These are phyloP conservation scores for Yamagishiella unicocca DNA, from an alignment of 139 green algal genomes.

Conservation along the genomic window DNA sequence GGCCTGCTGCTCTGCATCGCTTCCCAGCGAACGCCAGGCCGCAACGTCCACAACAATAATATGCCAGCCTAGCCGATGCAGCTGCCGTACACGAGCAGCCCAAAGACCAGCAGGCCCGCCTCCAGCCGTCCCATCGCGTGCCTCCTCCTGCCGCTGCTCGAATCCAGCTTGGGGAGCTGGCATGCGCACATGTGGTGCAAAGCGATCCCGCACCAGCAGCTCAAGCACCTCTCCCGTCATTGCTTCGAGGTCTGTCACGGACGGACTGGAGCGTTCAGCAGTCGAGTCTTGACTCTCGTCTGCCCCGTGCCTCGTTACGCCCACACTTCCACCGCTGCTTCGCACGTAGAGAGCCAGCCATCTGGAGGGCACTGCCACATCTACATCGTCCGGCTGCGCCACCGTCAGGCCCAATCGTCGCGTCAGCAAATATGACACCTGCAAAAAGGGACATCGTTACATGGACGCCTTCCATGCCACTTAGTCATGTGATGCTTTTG, in stretches of 20 bases:
- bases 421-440: constrained; percentile 29
- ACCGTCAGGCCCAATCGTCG: constrained; percentile 30
- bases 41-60: constrained; percentile 29
- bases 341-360: constrained; percentile 37
- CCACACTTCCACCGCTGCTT: background rate
- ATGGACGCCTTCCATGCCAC: too few species aligned
- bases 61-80: constrained; percentile 31
- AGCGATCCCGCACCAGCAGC: constrained; percentile 19
- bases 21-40: background rate
- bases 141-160: background rate
- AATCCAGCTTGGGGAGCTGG: too few species aligned
- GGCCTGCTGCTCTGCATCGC: constrained; percentile 10
- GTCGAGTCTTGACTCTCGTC: too few species aligned
- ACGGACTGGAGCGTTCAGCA: too few species aligned
- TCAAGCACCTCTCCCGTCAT: background rate
- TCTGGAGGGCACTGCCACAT: constrained; percentile 20
- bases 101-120: background rate
- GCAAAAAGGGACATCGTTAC: too few species aligned
- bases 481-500: too few species aligned
- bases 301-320: too few species aligned
- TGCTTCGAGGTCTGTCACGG: background rate
- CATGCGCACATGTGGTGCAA: constrained; percentile 18
- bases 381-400: constrained; percentile 38
- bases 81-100: constrained; percentile 17
- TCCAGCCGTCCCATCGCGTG: background rate